Evolutionary conservation across 352 stramenopile species (phyloP), one percentile per base, ranked within the genome.

Genomic region (Thalassiosira sp.): DNA sequence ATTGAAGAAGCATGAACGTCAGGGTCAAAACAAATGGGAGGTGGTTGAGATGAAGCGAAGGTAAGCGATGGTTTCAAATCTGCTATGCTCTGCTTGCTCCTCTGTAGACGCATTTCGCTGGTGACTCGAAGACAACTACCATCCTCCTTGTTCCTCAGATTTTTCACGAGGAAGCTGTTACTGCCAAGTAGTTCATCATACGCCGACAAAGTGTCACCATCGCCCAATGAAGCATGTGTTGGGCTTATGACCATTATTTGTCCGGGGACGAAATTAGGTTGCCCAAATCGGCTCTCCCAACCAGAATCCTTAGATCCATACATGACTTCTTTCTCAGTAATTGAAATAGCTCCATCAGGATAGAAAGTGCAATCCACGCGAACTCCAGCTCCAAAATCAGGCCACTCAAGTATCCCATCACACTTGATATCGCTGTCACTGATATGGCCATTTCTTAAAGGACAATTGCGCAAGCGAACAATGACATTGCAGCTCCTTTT

Each of bases 281-380:
- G 79, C 5, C 89, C 89, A 75, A 94, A 94, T 59, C 89, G 69
- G 16, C 82, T 60, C 25, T 91, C 82, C 89, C 89, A 94, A 8
- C 86, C 86, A 45, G 80, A 87, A 81, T 93, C 86, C 56, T 90
- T 91, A 1, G 84, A 85, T 33, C 89, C 89, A 66, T 83, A 94
- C 40, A 93, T 40, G 2, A 93, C 48, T 28, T 79, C 25, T 65
- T 84, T 71, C 67, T 94, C 89, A 33, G 48, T 79, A 13, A 94
- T 67, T 37, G 71, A 74, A 11, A 94, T 53, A 7, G 85, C 76
- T 37, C 86, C 88, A 82, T 94, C 85, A 68, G 42, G 37, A 65
- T 83, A 72, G 42, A 84, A 68, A 13, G 49, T 66, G 20, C 75
- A 83, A 18, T 76, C 57, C 24, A 83, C 75, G 37, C 61, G 13